Percentiles rank a stretch among this genome's conserved stretches.
Conservation (phyloP, 2,329 filamentous ascomycete genomes). For the Colletotrichum cordylinicola region DNA sequence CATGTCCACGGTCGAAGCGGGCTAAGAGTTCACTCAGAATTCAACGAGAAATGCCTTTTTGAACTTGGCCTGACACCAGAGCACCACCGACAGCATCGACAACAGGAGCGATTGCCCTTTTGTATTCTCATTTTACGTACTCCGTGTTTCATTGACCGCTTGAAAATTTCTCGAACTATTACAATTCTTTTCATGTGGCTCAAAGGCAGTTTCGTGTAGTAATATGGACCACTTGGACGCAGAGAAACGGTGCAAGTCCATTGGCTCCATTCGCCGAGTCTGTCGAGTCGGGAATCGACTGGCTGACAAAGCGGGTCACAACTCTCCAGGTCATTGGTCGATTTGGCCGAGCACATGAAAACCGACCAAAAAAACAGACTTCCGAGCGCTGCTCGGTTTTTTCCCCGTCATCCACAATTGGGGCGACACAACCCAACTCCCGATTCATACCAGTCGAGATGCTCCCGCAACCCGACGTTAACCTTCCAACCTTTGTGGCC, state of each 20-base stretch:
- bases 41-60: not conserved
- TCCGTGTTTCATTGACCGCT: not conserved
- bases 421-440: not conserved
- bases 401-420: not conserved
- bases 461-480: not conserved
- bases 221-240: not conserved
- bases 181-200: not conserved
- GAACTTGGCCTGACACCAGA: not conserved
- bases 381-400: not conserved
- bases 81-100: not conserved
- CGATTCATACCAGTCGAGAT: not conserved
- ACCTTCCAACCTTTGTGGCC: not conserved
- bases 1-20: not conserved
- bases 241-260: not conserved
- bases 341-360: not conserved
- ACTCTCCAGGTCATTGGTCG: constrained; percentile 7
- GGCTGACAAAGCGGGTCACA: not conserved
- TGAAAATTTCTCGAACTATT: not conserved
- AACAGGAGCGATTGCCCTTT: not conserved
- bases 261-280: not conserved
- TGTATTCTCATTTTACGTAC: not conserved
- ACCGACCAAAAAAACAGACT: not conserved
- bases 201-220: not conserved
- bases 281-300: not conserved
- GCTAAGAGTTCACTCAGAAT: not conserved